Base-by-base conservation (phyloP, 163 green algal genomes). In the Chlorella variabilis region DNA sequence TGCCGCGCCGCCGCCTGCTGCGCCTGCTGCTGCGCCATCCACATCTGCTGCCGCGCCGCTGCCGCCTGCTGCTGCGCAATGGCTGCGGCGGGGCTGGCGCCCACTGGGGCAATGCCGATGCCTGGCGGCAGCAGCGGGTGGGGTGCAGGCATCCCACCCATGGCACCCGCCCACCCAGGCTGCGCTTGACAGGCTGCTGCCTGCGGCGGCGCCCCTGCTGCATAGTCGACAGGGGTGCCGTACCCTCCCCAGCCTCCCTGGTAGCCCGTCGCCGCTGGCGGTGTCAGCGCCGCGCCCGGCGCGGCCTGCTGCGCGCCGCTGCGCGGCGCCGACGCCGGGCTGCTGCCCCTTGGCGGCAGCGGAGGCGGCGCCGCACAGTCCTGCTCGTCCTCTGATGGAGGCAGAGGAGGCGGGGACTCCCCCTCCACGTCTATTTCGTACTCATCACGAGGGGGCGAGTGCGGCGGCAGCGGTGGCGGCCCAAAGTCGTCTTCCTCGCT, bases 401-500 rank as follows among this genome's bases (percentile, higher is more conserved):
- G 59, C n/a, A 67, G 59, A 4, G 59, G 59, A 4, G 59, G 59
- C 29, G 59, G 59, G 4, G 36, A 31, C 8, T 23, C 66, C 25
- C 11, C 65, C 34, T 73, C 65, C 5, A 29, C 65, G 39, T 38
- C 39, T 36, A 80, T 41, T n/a, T 39, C 61, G 9, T 74, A 80
- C 61, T 73, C 59, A 27, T 81, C 75, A 6, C 75, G 59, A 9
- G 61, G 59, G 5, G 75, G 75, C 29, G 75, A 81, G 75, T 73
- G 75, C 21, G 75, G 75, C 41, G 75, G 75, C 41, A 81, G 75
- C 59, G 75, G 75, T 41, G 75, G 75, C 29, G 75, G 75, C 21
- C 75, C 75, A 49, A 66, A 66, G 3, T 29, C 56, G 5, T 74
- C 75, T 0, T 81, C 75, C 4, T 80, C 54, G 27, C 23, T 70